phyloP scores from a whole-genome alignment of 768 basidiomycete genomes.

The Termitomyces titanicus region DNA sequence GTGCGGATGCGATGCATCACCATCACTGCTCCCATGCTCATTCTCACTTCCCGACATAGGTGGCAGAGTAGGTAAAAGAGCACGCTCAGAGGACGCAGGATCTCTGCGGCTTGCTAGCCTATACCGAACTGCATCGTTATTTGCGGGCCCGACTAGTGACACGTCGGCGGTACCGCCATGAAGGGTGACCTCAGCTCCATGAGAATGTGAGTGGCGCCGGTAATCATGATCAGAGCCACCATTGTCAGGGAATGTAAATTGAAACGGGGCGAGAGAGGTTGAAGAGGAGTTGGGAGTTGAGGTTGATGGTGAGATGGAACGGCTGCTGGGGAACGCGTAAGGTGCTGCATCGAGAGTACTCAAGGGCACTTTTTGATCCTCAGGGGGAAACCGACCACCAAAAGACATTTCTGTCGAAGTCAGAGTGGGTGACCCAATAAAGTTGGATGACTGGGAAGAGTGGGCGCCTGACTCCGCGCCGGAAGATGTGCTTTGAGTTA shows the following conservation, averaged over 20 bases:
- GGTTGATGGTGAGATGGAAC: constrained; percentile 67
- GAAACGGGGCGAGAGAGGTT: constrained; percentile 64
- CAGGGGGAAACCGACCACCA: constrained; percentile 29
- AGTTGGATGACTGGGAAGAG: constrained; percentile 51
- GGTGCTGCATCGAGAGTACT: constrained; percentile 49
- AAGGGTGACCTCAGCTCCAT: constrained; percentile 60
- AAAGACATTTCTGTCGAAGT: constrained; percentile 34
- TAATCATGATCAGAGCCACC: constrained; percentile 58
- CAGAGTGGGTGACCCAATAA: constrained; percentile 54
- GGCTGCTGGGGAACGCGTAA: constrained; percentile 62
- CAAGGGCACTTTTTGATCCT: constrained; percentile 56
- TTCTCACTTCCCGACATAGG: constrained; percentile 49
- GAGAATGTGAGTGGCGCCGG: constrained; percentile 51
- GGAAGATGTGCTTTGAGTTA: constrained; percentile 31
- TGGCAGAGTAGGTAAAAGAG: constrained; percentile 43
- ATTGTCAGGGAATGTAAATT: constrained; percentile 60
- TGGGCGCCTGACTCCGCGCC: constrained; percentile 38
- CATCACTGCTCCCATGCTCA: constrained; percentile 53
- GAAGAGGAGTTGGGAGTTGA: constrained; percentile 59
- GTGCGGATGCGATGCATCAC: constrained; percentile 41
- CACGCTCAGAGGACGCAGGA: constrained; percentile 46
- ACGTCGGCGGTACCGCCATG: constrained; percentile 76
- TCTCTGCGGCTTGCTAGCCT: constrained; percentile 47
- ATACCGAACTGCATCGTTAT: constrained; percentile 55
- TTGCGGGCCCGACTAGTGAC: constrained; percentile 45